phyloP scores from a whole-genome alignment of 2,329 filamentous ascomycete species.

The Ophiostoma perfectum region DNA sequence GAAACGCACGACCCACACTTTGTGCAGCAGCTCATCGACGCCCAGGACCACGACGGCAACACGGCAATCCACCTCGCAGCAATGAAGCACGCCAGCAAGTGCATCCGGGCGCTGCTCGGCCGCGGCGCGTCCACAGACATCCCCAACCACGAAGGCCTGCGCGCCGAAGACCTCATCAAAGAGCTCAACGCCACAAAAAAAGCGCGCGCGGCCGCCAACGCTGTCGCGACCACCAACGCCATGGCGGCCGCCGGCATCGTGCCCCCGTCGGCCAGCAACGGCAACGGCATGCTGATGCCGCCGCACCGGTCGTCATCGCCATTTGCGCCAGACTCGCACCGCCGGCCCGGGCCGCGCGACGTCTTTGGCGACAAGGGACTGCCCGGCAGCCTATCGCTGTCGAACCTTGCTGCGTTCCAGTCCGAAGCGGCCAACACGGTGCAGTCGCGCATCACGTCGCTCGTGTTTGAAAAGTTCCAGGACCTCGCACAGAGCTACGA shows the following conservation, averaged over 20 bases:
- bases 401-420: slow-evolving; percentile 41
- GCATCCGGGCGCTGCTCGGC: slow-evolving; percentile 70
- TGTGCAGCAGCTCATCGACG: slow-evolving; percentile 72
- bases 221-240: not conserved
- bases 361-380: slow-evolving; percentile 37
- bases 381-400: slow-evolving; percentile 23
- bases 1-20: slow-evolving; percentile 70
- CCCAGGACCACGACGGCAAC: slow-evolving; percentile 80
- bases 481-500: slow-evolving; percentile 67
- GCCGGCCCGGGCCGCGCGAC: slow-evolving; percentile 49
- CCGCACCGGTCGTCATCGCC: slow-evolving; percentile 72
- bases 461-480: slow-evolving; percentile 67
- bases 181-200: slow-evolving; percentile 64
- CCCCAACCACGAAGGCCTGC: slow-evolving; percentile 72
- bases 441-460: slow-evolving; percentile 61
- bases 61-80: slow-evolving; percentile 74
- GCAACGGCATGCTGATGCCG: not conserved
- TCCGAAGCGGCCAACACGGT: slow-evolving; percentile 64
- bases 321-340: slow-evolving; percentile 58
- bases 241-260: not conserved
- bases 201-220: slow-evolving; percentile 47
- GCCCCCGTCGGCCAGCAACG: not conserved
- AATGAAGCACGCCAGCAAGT: slow-evolving; percentile 81
- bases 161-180: slow-evolving; percentile 78
- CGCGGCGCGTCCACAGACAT: slow-evolving; percentile 81